Conservation (phyloP, 495 filamentous ascomycete species). For the Xylaria scruposa region DNA sequence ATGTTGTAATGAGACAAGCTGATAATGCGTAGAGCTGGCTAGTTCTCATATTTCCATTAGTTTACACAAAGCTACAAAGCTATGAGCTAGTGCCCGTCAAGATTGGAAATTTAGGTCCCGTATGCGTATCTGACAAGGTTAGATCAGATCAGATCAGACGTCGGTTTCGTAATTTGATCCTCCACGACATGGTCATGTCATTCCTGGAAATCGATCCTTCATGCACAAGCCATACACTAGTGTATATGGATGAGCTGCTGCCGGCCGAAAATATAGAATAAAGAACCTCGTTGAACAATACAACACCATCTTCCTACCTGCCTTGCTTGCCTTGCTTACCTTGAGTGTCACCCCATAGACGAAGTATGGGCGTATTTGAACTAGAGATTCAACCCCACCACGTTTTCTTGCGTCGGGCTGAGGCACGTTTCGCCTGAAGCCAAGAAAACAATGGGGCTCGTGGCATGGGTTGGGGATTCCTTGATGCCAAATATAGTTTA, state of each 20-base stretch:
- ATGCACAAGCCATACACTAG: not conserved
- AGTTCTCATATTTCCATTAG: not conserved
- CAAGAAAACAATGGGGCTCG: conserved; percentile 23
- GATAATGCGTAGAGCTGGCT: not conserved
- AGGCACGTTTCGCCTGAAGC: conserved; percentile 20
- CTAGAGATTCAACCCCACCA: conserved; percentile 3
- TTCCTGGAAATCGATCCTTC: not conserved
- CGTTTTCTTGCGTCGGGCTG: conserved; percentile 5
- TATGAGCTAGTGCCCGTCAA: not conserved
- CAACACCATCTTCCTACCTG: not conserved
- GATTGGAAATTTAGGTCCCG: conserved; percentile 4
- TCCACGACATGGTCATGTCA: conserved; percentile 1
- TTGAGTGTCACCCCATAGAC: not conserved
- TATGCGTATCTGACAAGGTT: not conserved
- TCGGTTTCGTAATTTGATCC: conserved; percentile 20
- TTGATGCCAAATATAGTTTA: conserved; percentile 29
- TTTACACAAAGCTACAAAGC: too few species aligned
- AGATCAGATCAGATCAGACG: conserved; percentile 13
- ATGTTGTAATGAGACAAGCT: conserved; percentile 3
- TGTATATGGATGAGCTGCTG: not conserved
- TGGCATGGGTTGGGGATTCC: conserved; percentile 38
- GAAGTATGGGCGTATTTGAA: too few species aligned
- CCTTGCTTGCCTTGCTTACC: not conserved
- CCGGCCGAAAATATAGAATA: not conserved
- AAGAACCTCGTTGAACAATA: not conserved